phyloP scores from a whole-genome alignment of 2,329 filamentous ascomycete genomes.

The Arthroderma sp. region DNA sequence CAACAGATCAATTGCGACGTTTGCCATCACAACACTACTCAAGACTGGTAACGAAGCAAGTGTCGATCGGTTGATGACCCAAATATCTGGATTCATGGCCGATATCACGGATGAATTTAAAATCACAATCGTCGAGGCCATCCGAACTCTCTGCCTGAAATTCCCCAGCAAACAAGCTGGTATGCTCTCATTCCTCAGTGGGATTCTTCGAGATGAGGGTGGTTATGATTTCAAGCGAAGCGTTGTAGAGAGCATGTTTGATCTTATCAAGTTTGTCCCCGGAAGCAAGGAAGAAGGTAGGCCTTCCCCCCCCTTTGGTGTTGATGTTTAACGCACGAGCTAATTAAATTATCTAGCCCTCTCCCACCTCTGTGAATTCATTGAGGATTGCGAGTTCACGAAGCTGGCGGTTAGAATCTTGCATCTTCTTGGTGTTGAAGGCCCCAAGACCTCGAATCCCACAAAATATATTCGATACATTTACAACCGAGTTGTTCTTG shows the following conservation, averaged over 20 bases:
- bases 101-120: conserved; percentile 99
- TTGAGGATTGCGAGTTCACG: conserved; percentile 98
- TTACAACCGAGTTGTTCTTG: conserved; percentile 93
- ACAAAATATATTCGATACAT: conserved; percentile 99
- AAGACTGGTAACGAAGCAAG: conserved; percentile 98
- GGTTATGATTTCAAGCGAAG: conserved; percentile 97
- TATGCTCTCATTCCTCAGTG: conserved; percentile 93
- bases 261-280: conserved; percentile 96
- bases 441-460: conserved; percentile 85
- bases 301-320: conserved; percentile 7
- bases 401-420: conserved; percentile 92
- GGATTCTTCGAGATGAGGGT: conserved; percentile 91
- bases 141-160: conserved; percentile 89
- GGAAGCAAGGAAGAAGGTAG: conserved; percentile 58
- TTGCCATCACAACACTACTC: conserved; percentile 92
- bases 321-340: not conserved
- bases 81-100: conserved; percentile 95
- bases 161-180: conserved; percentile 97
- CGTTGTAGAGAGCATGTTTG: conserved; percentile 98
- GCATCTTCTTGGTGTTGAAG: conserved; percentile 85
- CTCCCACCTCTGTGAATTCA: conserved; percentile 94
- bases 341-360: conserved; percentile 44
- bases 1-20: conserved; percentile 95
- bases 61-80: conserved; percentile 95
- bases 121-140: conserved; percentile 98